phyloP scores from a whole-genome alignment of 768 basidiomycete species.

The Boletus sp. region DNA sequence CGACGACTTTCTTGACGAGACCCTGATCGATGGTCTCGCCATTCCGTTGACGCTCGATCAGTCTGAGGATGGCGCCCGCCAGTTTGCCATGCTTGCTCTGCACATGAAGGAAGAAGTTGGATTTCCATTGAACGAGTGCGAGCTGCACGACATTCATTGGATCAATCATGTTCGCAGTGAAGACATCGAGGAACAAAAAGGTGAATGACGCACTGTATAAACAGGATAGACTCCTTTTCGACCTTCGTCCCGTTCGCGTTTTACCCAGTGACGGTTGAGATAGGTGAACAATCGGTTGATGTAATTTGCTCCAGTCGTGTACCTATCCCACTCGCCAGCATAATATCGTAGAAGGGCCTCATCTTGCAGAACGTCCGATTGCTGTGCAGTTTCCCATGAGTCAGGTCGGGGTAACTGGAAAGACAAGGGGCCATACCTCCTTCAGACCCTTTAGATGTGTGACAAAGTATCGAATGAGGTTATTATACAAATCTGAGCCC shows the following conservation, averaged over 20 bases:
- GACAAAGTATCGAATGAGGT: constrained; percentile 88
- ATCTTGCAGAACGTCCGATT: constrained; percentile 77
- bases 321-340: constrained; percentile 90
- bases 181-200: not conserved
- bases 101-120: constrained; percentile 85
- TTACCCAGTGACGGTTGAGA: constrained; percentile 99
- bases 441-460: constrained; percentile 68
- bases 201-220: constrained; percentile 71
- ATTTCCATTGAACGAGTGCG: constrained; percentile 94
- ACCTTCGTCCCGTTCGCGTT: constrained; percentile 96
- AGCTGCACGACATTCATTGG: constrained; percentile 46
- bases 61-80: constrained; percentile 79
- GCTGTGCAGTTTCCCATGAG: constrained; percentile 43
- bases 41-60: constrained; percentile 92
- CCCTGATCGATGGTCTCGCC: constrained; percentile 93
- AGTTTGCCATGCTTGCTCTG: constrained; percentile 81
- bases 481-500: constrained; percentile 96
- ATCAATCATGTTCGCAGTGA: constrained; percentile 1
- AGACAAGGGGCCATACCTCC: constrained; percentile 48
- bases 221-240: constrained; percentile 92
- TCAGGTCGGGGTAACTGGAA: constrained; percentile 14
- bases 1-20: constrained; percentile 91
- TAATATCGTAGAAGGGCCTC: constrained; percentile 90
- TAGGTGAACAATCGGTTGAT: constrained; percentile 98
- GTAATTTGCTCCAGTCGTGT: constrained; percentile 96